Evolutionary conservation across 305 asterid species (phyloP).

Genomic region (Fraxinus latifolia): DNA sequence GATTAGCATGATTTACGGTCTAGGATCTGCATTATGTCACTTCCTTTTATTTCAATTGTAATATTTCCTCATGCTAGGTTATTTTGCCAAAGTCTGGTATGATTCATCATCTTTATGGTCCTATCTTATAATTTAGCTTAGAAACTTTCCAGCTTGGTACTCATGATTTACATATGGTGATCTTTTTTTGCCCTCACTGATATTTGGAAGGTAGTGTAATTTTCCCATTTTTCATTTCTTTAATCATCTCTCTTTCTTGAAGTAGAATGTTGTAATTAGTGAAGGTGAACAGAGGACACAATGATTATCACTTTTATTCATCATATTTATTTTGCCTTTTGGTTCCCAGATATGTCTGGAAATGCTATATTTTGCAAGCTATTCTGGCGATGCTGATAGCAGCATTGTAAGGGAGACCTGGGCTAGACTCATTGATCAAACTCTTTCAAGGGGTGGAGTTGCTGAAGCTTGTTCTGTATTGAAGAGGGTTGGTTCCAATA

Average conservation of each 20-base stretch:
- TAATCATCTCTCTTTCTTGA: neutral
- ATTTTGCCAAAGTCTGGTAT: neutral
- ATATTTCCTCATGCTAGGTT: neutral
- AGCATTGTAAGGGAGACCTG: constrained; percentile 87
- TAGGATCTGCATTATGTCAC: neutral
- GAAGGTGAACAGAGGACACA: neutral
- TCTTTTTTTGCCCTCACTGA: neutral
- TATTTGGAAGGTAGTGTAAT: neutral
- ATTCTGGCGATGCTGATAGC: constrained; percentile 91
- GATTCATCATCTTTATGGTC: neutral
- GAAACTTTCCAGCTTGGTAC: neutral
- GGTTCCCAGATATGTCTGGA: constrained; percentile 70
- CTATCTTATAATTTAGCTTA: neutral
- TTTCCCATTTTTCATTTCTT: neutral
- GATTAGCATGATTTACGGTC: neutral
- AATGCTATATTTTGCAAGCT: constrained; percentile 93
- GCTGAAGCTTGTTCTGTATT: constrained; percentile 90
- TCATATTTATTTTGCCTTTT: constrained; percentile 8
- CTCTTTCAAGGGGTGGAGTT: constrained; percentile 84
- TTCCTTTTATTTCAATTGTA: neutral
- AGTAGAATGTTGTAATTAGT: neutral
- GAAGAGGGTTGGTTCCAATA: constrained; percentile 77
- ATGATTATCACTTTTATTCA: neutral
- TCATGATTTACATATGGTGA: neutral
- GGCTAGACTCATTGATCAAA: constrained; percentile 93